Evolutionary conservation across 257 asterid genomes (phyloP).

Genomic region (Solanum paucissectum): DNA sequence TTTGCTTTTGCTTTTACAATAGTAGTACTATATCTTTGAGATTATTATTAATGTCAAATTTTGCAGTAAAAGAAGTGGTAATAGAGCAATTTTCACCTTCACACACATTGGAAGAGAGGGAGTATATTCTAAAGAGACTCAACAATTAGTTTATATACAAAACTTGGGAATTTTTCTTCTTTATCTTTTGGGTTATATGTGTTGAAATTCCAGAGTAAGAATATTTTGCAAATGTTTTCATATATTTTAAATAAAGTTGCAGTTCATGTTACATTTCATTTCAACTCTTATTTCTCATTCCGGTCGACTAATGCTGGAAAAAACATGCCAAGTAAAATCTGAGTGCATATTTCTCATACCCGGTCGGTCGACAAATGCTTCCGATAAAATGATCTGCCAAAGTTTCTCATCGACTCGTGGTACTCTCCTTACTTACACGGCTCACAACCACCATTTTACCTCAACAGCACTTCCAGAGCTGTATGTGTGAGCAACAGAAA

Average conservation of each 20-base stretch:
- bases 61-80: too few species aligned
- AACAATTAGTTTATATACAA: too few species aligned
- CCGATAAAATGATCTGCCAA: neutral
- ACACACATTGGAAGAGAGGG: too few species aligned
- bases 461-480: neutral
- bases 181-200: neutral
- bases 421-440: neutral
- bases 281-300: neutral
- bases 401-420: neutral
- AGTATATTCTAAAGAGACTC: too few species aligned
- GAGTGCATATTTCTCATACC: neutral
- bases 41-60: too few species aligned
- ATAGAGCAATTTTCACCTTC: too few species aligned
- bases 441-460: neutral
- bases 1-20: too few species aligned
- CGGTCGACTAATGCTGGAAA: neutral
- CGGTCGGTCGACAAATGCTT: neutral
- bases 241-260: fast-evolving
- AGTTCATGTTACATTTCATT: neutral
- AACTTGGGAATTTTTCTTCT: too few species aligned
- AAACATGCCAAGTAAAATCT: neutral
- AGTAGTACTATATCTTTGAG: too few species aligned
- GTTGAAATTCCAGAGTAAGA: neutral
- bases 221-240: neutral
- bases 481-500: neutral